Base-by-base conservation (phyloP, 1,284 basidiomycete genomes). In the Puccinia hordei region DNA sequence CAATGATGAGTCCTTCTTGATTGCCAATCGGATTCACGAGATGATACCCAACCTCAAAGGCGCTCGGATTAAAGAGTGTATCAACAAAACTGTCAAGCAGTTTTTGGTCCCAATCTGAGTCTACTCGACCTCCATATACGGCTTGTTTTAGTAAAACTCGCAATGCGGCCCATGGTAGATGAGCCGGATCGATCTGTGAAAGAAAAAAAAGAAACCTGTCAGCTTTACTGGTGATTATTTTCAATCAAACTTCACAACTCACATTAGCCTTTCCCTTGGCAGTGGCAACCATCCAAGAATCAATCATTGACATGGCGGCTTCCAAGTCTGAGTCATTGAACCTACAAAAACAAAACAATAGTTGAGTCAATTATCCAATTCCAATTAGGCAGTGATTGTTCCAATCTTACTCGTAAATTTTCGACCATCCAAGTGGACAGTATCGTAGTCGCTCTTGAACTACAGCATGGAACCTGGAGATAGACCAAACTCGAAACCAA, bases 281-380 rank as follows among this genome's bases (percentile, higher is more conserved):
- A 71, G 92, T 88, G 0, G 89, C 86, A 77, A 88, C 89, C 76
- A 97, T 88, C 94, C 95, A 98, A 0, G 90, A 88, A 84, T 97
- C 94, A 85, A 98, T 96, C 15, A 93, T 95, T 68, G 89, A 89
- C 85, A 94, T 92, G 0, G 95, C 94, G 15, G 95, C 92, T n/a
- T 91, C 90, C 89, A 96, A 92, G 85, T 98, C 95, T 5, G 95
- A 96, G 85, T 98, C 94, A 86, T 98, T 98, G 89, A 98, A 98
- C 24, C 76, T 79, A 38, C 6, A n/a, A 76, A n/a, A 33, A 49
- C 2, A 53, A 66, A 13, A 12, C 5, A 51, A 65, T 27, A 19
- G 0, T 49, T 69, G 33, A 72, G 41, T 61, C 22, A 59, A 33
- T 17, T 15, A 46, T 35, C 41, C 19, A 61, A 9, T 24, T 17